A percentile compares a stretch with the other conserved stretches of the same genome.
phyloP scores from a whole-genome alignment of 2,329 filamentous ascomycete species.

The Fusarium agapanthi region DNA sequence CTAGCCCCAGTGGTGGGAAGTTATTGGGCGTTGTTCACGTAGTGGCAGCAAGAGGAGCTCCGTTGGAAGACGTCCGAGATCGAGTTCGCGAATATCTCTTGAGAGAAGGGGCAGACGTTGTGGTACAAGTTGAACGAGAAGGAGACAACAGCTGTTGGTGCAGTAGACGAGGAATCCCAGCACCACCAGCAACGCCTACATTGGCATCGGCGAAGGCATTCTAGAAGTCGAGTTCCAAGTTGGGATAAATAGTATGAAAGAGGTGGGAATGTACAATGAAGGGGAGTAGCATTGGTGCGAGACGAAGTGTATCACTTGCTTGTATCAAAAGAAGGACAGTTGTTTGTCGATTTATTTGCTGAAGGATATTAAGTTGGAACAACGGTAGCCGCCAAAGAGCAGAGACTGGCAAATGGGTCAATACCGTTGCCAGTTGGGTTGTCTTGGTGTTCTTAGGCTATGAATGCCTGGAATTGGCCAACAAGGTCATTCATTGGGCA shows the following conservation, averaged over 20 bases:
- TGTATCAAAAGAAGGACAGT: neutral
- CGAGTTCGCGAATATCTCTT: constrained; percentile 77
- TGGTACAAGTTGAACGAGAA: constrained; percentile 89
- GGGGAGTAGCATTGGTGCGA: neutral
- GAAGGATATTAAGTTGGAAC: constrained; percentile 5
- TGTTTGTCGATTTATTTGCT: neutral
- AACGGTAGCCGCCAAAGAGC: neutral
- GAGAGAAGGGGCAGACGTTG: constrained; percentile 78
- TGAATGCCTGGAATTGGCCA: neutral
- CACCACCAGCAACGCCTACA: constrained; percentile 42
- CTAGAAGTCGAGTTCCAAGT: constrained; percentile 37
- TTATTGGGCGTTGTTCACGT: constrained; percentile 89
- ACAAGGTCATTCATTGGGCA: constrained; percentile 11
- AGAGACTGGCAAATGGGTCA: neutral
- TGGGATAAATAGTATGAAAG: constrained; percentile 15
- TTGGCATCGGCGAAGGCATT: constrained; percentile 46
- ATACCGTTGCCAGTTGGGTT: neutral
- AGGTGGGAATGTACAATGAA: constrained; percentile 3
- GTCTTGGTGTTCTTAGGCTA: neutral
- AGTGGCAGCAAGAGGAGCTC: constrained; percentile 74
- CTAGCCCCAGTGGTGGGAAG: constrained; percentile 55
- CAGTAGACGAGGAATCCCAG: constrained; percentile 43
- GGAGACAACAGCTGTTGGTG: constrained; percentile 75
- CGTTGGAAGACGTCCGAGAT: constrained; percentile 84
- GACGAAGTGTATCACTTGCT: constrained; percentile 4